Conservation (phyloP, 768 basidiomycete species). For the Pisolithus orientalis region DNA sequence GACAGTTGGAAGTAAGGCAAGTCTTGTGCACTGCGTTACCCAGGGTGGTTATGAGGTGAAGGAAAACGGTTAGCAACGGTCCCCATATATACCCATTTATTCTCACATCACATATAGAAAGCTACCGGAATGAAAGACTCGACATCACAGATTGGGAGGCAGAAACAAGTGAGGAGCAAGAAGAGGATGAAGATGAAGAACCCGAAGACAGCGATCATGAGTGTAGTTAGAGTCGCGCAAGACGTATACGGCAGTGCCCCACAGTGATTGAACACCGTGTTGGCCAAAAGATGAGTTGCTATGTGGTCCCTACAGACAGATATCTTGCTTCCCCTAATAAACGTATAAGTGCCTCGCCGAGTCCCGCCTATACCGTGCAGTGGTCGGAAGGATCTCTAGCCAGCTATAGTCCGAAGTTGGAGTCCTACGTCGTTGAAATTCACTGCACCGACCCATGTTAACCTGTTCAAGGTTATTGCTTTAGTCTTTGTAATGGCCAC, state of each 20-base stretch:
- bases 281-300: too few species aligned
- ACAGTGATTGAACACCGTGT: too few species aligned
- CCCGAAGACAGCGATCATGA: slow-evolving; percentile 12
- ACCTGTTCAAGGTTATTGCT: too few species aligned
- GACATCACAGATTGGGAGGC: slow-evolving; percentile 52
- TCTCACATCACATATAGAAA: slow-evolving; percentile 32
- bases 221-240: too few species aligned
- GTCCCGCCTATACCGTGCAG: neutral
- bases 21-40: slow-evolving; percentile 61
- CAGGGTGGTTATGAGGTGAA: slow-evolving; percentile 74
- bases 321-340: too few species aligned
- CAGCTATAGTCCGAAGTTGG: slow-evolving; percentile 15
- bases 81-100: neutral
- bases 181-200: slow-evolving; percentile 16
- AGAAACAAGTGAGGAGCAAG: slow-evolving; percentile 22
- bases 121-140: slow-evolving; percentile 48
- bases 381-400: slow-evolving; percentile 16
- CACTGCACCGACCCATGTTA: too few species aligned
- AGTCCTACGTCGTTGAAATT: too few species aligned
- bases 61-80: slow-evolving; percentile 44
- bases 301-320: too few species aligned
- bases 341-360: too few species aligned
- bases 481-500: too few species aligned
- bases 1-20: slow-evolving; percentile 63
- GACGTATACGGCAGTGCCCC: too few species aligned